A percentile compares a stretch with the other conserved stretches of the same genome.
Conservation (phyloP, 1,284 basidiomycete species). For the Pterula multifida region DNA sequence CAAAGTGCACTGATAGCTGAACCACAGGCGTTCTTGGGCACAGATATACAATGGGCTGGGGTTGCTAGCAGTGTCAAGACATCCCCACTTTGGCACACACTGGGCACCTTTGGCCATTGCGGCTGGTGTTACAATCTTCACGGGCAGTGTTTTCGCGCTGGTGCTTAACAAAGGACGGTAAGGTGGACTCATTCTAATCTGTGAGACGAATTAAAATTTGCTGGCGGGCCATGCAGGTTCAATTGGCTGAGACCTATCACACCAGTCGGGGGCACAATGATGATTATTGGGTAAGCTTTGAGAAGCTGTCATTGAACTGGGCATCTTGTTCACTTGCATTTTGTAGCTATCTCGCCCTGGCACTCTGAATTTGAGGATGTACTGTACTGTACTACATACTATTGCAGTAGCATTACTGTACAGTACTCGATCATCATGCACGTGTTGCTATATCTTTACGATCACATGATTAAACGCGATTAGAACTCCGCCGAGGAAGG, state of each 20-base stretch:
- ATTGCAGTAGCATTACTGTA: not conserved
- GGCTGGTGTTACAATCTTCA: constrained; percentile 54
- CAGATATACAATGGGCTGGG: constrained; percentile 73
- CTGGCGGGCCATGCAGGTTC: too few relatives aligned
- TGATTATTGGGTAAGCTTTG: constrained; percentile 71
- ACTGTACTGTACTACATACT: not conserved
- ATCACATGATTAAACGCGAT: constrained; percentile 1
- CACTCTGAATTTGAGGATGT: not conserved
- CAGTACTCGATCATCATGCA: not conserved
- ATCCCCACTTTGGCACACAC: constrained; percentile 54
- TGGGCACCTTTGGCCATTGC: constrained; percentile 61
- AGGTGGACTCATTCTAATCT: too few relatives aligned
- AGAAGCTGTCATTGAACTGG: constrained; percentile 9
- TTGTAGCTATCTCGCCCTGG: not conserved
- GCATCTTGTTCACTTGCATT: not conserved
- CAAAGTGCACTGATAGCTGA: not conserved
- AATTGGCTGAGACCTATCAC: constrained; percentile 64
- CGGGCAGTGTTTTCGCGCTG: constrained; percentile 57
- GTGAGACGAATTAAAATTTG: too few relatives aligned
- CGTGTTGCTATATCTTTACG: constrained; percentile 7
- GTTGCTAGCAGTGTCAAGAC: constrained; percentile 58
- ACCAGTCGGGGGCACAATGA: constrained; percentile 58
- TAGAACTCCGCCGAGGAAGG: not conserved
- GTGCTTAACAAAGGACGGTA: constrained; percentile 48
- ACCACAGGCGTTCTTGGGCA: too few relatives aligned